These are phyloP conservation scores for Thalassiosira profunda DNA, from an alignment of 108 stramenopile species.

Conservation along the genomic window DNA sequence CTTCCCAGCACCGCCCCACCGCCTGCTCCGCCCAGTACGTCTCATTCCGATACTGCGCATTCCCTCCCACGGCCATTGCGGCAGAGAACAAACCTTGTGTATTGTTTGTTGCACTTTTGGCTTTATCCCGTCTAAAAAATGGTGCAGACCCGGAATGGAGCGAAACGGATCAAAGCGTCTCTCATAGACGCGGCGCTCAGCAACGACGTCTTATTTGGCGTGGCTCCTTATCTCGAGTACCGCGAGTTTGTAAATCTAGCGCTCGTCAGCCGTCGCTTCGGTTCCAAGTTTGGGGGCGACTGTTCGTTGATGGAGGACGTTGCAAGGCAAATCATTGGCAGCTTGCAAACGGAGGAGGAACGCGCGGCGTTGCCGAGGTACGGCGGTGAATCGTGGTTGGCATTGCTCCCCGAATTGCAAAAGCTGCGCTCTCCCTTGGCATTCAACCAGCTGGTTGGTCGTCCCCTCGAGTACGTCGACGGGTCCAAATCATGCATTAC, in stretches of 20 bases:
- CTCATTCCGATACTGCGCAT: too few relatives aligned
- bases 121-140: too few relatives aligned
- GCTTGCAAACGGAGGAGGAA: not conserved
- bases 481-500: not conserved
- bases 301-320: not conserved
- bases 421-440: not conserved
- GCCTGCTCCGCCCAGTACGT: too few relatives aligned
- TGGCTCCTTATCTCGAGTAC: not conserved
- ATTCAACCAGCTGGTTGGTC: conserved; percentile 1
- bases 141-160: too few relatives aligned
- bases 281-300: not conserved
- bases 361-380: not conserved
- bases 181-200: too few relatives aligned
- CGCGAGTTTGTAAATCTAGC: not conserved
- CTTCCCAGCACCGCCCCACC: too few relatives aligned
- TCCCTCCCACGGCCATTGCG: too few relatives aligned
- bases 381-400: not conserved
- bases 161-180: too few relatives aligned
- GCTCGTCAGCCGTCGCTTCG: not conserved
- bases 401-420: not conserved
- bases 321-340: not conserved
- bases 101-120: too few relatives aligned
- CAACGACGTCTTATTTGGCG: not conserved
- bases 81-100: too few relatives aligned
- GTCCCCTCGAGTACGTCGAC: not conserved